Evolutionary conservation across 441 rosid genomes (phyloP), one percentile per base, ranked within the genome.

Genomic region (Syzygium malaccense): DNA sequence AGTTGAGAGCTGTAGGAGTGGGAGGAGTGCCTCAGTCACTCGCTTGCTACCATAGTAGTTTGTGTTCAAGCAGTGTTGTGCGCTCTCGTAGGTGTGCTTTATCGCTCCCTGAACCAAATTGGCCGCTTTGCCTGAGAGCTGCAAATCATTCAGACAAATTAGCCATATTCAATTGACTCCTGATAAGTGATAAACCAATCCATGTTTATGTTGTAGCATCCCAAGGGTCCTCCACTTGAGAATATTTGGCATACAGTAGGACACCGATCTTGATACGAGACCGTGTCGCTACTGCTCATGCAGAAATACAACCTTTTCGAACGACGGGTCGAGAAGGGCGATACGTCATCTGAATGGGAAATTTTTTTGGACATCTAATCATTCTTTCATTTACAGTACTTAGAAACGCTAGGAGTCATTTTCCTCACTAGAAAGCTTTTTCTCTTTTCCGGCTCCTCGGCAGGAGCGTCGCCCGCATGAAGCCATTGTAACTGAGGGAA

Each of bases 21-120:
- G 92, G 54, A 95, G 92, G 71, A 94, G 94, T 26, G 93, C 92
- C 90, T 93, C 90, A 13, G 93, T 91, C 45, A 93, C 83, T 19
- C 91, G 92, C 87, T 89, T 91, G 85, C 90, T 90, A 53, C 95
- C 95, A 89, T 91, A 92, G 89, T 88, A 92, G 85, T 93, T 94
- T 28, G 95, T 94, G 86, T 93, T 92, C 66, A 94, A 89, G 94
- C 96, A 95, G 88, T 89, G 88, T 78, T 92, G 92, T 19, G 93
- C 94, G 51, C 56, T 90, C 86, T 93, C 92, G 26, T 92, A 93
- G 15, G 92, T 91, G 23, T 92, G 89, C 84, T 89, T 88, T 7
- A 94, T 88, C 87, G 75, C 92, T 32, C 86, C 90, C 87, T 93
- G 89, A 17, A 93, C 75, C 88, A 89, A 18, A 58, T 90, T 85